Base-by-base conservation (phyloP, 2,329 filamentous ascomycete species). In the Xylaria sp. region DNA sequence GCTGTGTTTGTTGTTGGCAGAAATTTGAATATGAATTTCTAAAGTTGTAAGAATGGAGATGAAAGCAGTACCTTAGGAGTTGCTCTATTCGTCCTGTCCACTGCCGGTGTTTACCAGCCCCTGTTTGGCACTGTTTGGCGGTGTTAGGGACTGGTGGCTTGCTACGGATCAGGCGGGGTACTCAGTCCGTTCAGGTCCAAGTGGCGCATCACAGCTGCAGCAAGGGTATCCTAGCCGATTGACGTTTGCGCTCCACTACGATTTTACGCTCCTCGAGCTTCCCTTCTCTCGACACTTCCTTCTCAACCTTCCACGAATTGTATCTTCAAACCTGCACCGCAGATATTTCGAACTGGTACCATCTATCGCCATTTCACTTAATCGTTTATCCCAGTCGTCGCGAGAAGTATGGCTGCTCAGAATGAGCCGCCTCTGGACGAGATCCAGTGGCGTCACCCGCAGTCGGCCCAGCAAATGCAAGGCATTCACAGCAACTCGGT, bases 401-500 rank as follows among this genome's bases (percentile, higher is more conserved):
- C 46, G 5, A 50, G 18, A 2, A 59, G 10, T 1, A 70, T 71
- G 69, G 61, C 66, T n/a, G 35, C 60, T 8, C 61, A 57, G 23
- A 71, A 66, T 37, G 69, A 71, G 11, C 65, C 66, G 1, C 80
- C 82, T 5, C 77, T 87, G 61, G 86, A 88, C 71, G 86, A 89
- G 76, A 86, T 87, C 62, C 83, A 85, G 77, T 89, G 85, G 85
- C 79, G 78, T 61, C 79, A 80, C 44, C 82, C 82, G 18, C 73
- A 73, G 53, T 75, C 77, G 49, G 75, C 80, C 51, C 75, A 78
- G 53, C 71, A 74, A 51, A 81, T 84, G 76, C 80, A 78, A 63
- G 81, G 84, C 70, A 79, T 89, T 55, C 85, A 89, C 72, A 82
- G 78, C 65, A 88, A 88, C 71, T 80, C 80, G 51, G 78, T 89